Percentiles rank a stretch among this genome's conserved stretches.
Evolutionary conservation across 2,329 filamentous ascomycete species (phyloP).

Genomic region (Myriosclerotinia duriaeana): DNA sequence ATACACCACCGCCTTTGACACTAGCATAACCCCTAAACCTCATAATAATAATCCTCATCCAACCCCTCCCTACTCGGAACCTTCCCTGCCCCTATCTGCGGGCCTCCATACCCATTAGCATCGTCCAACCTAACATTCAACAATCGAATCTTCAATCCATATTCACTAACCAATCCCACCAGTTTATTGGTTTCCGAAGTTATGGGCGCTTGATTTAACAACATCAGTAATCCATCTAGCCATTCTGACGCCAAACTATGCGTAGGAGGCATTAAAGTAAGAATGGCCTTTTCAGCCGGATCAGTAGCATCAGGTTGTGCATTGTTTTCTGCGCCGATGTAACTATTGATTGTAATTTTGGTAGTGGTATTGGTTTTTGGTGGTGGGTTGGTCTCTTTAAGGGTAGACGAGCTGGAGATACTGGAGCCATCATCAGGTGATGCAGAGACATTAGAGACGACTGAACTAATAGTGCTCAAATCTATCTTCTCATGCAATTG

Average conservation of each 20-base stretch:
- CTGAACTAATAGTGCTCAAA: slow-evolving; percentile 81
- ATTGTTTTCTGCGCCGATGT: slow-evolving; percentile 42
- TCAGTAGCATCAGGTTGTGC: slow-evolving; percentile 41
- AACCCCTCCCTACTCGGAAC: slow-evolving; percentile 81
- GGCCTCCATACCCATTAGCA: slow-evolving; percentile 65
- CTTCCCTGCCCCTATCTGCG: slow-evolving; percentile 58
- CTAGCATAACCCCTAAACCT: slow-evolving; percentile 28
- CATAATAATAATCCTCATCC: slow-evolving; percentile 93
- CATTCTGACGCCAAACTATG: slow-evolving; percentile 90
- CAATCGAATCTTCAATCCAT: slow-evolving; percentile 87
- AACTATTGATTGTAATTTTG: slow-evolving; percentile 89
- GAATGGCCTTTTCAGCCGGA: slow-evolving; percentile 66
- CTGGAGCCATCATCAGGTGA: slow-evolving; percentile 51
- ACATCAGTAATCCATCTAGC: slow-evolving; percentile 92
- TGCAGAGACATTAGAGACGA: slow-evolving; percentile 77
- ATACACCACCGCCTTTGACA: not conserved
- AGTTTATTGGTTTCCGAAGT: slow-evolving; percentile 95
- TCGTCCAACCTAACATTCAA: slow-evolving; percentile 88
- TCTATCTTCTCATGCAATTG: slow-evolving; percentile 79
- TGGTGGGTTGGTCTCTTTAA: slow-evolving; percentile 42
- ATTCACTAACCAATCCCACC: slow-evolving; percentile 80
- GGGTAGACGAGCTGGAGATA: slow-evolving; percentile 45
- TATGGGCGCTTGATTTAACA: slow-evolving; percentile 91
- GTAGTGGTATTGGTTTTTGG: slow-evolving; percentile 51
- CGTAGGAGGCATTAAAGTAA: slow-evolving; percentile 79